Conservation (phyloP, 805 yeast species). For the Kuraishia capsulata region DNA sequence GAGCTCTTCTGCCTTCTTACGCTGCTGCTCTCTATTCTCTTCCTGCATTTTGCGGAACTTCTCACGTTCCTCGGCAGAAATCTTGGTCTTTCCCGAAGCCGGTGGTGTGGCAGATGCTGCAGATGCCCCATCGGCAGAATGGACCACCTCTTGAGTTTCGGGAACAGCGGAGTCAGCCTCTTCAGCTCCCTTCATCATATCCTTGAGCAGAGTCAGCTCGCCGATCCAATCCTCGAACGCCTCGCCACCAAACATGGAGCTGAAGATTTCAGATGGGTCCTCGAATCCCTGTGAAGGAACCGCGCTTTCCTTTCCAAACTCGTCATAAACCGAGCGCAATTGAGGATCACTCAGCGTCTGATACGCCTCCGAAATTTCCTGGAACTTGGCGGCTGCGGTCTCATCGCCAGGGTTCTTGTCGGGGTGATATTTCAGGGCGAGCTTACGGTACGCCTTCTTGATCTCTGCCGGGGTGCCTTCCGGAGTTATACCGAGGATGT, state of each 20-base stretch:
- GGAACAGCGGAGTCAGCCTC: constrained; percentile 12
- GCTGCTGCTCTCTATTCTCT: constrained; percentile 22
- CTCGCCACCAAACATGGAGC: constrained; percentile 78
- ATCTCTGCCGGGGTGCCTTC: constrained; percentile 75
- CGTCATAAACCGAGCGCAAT: constrained; percentile 68
- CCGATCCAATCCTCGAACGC: constrained; percentile 75
- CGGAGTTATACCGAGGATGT: constrained; percentile 56
- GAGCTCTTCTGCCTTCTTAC: constrained; percentile 46
- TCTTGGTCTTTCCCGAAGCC: constrained; percentile 6
- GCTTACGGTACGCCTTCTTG: constrained; percentile 87
- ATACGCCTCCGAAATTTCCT: constrained; percentile 63
- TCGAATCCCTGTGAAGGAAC: constrained; percentile 65
- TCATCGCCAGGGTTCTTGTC: constrained; percentile 96
- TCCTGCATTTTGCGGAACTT: constrained; percentile 12
- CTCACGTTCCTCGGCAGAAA: constrained; percentile 19
- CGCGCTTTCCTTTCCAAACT: constrained; percentile 72
- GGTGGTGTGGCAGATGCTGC: neutral
- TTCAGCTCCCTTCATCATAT: constrained; percentile 47
- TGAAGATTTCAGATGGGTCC: constrained; percentile 83
- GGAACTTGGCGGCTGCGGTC: constrained; percentile 79
- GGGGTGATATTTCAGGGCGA: constrained; percentile 87
- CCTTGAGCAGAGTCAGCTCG: constrained; percentile 60
- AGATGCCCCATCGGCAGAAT: neutral
- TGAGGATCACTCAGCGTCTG: constrained; percentile 71
- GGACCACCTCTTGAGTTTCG: neutral